These are phyloP conservation scores for Camellia sinensis DNA, from an alignment of 148 eudicot species.

Conservation along the genomic window DNA sequence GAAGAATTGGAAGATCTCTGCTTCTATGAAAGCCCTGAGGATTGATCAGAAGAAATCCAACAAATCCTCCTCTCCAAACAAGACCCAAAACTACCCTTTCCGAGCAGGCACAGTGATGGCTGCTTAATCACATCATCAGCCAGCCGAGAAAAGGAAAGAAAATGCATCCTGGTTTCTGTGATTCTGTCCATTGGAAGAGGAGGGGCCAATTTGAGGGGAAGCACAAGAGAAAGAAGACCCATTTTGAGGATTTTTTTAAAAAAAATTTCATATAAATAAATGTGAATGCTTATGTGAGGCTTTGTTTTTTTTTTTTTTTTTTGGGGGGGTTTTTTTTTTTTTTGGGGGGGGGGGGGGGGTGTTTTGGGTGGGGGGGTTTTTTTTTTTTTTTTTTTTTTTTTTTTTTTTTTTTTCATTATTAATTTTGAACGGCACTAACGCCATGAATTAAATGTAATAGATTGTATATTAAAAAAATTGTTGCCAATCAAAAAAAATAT, in stretches of 20 bases:
- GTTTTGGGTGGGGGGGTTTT: no score
- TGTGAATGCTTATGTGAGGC: conserved; percentile 15
- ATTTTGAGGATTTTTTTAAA: neutral
- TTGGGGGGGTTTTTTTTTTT: neutral
- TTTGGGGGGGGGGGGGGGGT: no score
- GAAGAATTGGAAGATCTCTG: conserved; percentile 38
- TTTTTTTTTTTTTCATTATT: no score
- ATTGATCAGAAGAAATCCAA: conserved; percentile 34
- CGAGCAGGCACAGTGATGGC: conserved; percentile 22
- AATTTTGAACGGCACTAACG: no score
- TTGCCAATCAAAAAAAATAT: no score
- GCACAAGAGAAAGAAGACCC: neutral
- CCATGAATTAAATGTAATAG: no score
- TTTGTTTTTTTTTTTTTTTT: conserved; percentile 8
- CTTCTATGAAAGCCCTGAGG: conserved; percentile 46
- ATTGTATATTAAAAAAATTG: no score
- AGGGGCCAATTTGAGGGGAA: neutral
- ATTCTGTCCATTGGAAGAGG: neutral
- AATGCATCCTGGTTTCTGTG: no score
- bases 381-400: neutral
- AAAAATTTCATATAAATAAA: neutral
- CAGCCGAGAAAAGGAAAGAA: neutral
- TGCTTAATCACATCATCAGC: conserved; percentile 25
- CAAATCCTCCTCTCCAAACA: conserved; percentile 24
- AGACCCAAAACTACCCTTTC: conserved; percentile 13